Conservation (phyloP, 116 monocot genomes). For the Zostera marina region DNA sequence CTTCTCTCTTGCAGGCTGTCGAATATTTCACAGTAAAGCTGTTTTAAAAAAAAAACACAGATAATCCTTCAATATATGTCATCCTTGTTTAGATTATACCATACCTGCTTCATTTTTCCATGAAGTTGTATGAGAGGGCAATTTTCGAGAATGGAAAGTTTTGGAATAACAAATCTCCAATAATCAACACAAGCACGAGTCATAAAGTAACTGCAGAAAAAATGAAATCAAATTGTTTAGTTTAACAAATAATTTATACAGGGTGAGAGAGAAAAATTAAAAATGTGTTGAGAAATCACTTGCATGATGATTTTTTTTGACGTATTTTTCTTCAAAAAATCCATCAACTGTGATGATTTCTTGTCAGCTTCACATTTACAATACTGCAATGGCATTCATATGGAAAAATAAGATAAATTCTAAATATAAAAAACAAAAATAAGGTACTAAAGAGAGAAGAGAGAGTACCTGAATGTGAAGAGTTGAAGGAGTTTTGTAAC, state of each 20-base stretch:
- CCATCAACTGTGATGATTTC: conserved; percentile 77
- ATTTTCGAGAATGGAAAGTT: conserved; percentile 41
- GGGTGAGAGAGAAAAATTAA: not conserved
- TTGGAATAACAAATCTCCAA: conserved; percentile 70
- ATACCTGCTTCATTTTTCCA: conserved; percentile 96
- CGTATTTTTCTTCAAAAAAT: conserved; percentile 53
- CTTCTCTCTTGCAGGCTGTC: conserved; percentile 77
- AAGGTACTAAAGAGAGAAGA: not conserved
- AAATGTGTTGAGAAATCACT: conserved; percentile 15
- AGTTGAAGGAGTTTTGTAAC: conserved; percentile 65
- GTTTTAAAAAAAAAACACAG: not conserved
- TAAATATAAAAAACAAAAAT: too few species aligned
- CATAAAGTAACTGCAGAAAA: conserved; percentile 75
- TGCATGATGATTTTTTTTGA: conserved; percentile 88
- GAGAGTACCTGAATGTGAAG: conserved; percentile 72
- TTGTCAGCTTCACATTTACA: conserved; percentile 74
- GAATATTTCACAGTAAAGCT: not conserved
- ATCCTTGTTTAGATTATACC: too few species aligned
- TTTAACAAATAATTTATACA: too few species aligned
- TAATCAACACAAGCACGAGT: conserved; percentile 99
- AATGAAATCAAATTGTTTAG: conserved; percentile 1
- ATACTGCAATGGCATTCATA: conserved; percentile 53
- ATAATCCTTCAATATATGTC: not conserved
- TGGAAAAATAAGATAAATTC: too few species aligned
- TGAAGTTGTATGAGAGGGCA: conserved; percentile 65